Evolutionary conservation across 139 green algal genomes (phyloP), one percentile per base, ranked within the genome.

Genomic region (Closterium sp.): DNA sequence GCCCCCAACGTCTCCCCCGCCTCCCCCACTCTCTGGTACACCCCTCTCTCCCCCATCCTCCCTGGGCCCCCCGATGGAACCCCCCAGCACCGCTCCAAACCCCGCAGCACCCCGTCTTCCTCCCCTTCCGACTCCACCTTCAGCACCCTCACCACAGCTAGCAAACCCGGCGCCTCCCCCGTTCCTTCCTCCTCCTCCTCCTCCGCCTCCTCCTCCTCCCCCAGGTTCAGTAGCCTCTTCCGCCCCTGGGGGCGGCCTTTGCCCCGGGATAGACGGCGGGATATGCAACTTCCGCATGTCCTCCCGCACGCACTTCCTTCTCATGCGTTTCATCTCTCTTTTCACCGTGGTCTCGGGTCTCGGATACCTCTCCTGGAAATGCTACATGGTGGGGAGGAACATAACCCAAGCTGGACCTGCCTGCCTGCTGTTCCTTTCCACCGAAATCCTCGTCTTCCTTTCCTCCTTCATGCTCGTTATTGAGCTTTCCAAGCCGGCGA

Each of bases 371-470:
- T 88, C 27, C 10, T 94, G 91, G 91, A 94, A 94, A 34, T 70
- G 29, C 21, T 42, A 7, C 62, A 93, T 94, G 88, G 45, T 94
- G 21, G 29, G 86, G 31, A 31, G 89, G 28, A 85, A 91, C 85
- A 93, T 93, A 1, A 79, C 79, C n/a, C 21, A 31, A 0, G 85
- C 32, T 6, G 90, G 90, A 4, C 62, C 90, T 0, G 91, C 79
- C 21, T 90, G 85, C 32, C 89, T 94, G 31, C 85, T 94, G 1
- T 94, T 94, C 88, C 89, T 94, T 27, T 30, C 42, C 28, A 90
- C n/a, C 21, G 91, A 94, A 34, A 21, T 94, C 31, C 31, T 93
- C 38, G 70, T 94, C 70, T 94, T 90, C 88, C 89, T 94, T 10
- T 94, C 70, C 85, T 91, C 90, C 31, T 87, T 93, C 85, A 90